Evolutionary conservation across 2,329 filamentous ascomycete genomes (phyloP), one percentile per base, ranked within the genome.

Genomic region (Neopestalotiopsis sp.): DNA sequence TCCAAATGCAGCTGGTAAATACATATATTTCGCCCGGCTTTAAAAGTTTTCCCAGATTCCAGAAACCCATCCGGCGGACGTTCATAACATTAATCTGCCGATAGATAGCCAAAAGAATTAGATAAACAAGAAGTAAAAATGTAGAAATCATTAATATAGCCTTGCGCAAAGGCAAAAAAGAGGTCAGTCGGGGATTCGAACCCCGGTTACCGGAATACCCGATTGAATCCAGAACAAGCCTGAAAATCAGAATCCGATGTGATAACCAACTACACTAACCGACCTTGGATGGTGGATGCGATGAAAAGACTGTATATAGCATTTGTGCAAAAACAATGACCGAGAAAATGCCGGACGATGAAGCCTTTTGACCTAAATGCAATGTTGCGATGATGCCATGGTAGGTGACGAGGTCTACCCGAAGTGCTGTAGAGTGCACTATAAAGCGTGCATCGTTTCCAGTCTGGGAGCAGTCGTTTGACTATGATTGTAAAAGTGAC

Each of bases 221-320:
- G 24, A 20, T 28, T 38, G 34, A 10, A 38, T 6, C 34, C 34
- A 38, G 34, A 38, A 7, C 6, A 7, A 38, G 2, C 10, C 34
- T 34, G 30, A 59, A 59, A n/a, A 59, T 59, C 57, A 59, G 57
- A 59, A 59, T 59, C 57, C 57, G 57, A 59, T 59, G 57, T 59
- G 57, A 59, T 59, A 59, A 59, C 57, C 57, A 59, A 59, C 57
- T 59, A 59, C 57, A 59, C 57, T 59, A 59, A 30, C 24, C 57
- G 30, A 59, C 57, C 57, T n/a, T 53, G 45, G 45, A 53, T 53
- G 45, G 20, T 53, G 5, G 45, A 17, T n/a, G 45, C 45, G 17
- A 7, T 9, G 45, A 53, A 53, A 53, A 53, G 45, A 53, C 7
- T 24, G n/a, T 1, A 9, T 53, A 53, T n/a, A 28, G 6, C 0